phyloP scores from a whole-genome alignment of 768 basidiomycete species.

The Suillus decipiens region DNA sequence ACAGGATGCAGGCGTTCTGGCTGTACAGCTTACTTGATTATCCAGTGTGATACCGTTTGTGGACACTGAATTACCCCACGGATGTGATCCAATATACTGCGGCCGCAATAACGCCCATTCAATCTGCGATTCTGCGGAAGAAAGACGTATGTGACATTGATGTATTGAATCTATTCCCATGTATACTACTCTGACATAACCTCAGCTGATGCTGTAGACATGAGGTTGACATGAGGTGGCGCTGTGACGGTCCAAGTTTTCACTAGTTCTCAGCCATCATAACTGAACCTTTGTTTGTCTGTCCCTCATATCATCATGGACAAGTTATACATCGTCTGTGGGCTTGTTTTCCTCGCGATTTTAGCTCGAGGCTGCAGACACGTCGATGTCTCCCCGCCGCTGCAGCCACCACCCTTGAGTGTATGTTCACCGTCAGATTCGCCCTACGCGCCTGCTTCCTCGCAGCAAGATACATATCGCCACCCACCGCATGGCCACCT shows the following conservation, averaged over 20 bases:
- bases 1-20: constrained; percentile 78
- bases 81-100: background rate
- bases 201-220: background rate
- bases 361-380: background rate
- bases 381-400: background rate
- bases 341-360: background rate
- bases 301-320: background rate
- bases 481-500: background rate
- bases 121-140: background rate
- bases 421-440: background rate
- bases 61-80: background rate
- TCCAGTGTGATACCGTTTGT: background rate
- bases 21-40: constrained; percentile 52
- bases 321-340: background rate
- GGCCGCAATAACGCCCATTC: background rate
- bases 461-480: background rate
- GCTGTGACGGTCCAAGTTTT: background rate
- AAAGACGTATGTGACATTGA: background rate
- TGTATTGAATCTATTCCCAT: background rate
- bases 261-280: background rate
- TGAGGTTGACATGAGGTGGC: background rate
- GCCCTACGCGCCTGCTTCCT: background rate
- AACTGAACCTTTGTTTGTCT: background rate
- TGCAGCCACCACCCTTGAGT: background rate
- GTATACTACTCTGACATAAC: background rate